Conservation (phyloP, 2,329 filamentous ascomycete species). For the Microdochium nivale region DNA sequence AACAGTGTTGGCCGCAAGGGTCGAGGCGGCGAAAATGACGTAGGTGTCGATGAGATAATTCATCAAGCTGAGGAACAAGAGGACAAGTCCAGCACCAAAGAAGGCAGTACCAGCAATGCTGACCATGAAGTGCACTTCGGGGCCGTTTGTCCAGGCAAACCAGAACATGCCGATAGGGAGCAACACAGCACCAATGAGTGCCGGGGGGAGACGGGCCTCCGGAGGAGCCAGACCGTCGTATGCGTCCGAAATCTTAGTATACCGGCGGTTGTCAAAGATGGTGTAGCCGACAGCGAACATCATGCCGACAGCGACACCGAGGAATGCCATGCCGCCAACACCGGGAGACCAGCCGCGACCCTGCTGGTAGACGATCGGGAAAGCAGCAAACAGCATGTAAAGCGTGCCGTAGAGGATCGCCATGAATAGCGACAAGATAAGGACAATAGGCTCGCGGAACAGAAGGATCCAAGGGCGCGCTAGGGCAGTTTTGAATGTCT, state of each 20-base stretch:
- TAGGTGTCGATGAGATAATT: conserved; percentile 54
- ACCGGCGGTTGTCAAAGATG: conserved; percentile 46
- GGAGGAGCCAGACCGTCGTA: conserved; percentile 50
- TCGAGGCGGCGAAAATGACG: conserved; percentile 69
- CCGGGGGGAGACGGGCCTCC: conserved; percentile 55
- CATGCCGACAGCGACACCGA: conserved; percentile 63
- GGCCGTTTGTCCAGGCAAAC: conserved; percentile 59
- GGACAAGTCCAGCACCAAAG: conserved; percentile 32
- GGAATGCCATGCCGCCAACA: conserved; percentile 55
- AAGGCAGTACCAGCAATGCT: conserved; percentile 22
- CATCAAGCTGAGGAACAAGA: conserved; percentile 48
- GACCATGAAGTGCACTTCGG: conserved; percentile 45
- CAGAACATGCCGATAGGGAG: conserved; percentile 59
- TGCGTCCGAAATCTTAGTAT: conserved; percentile 31
- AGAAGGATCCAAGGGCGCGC: conserved; percentile 60
- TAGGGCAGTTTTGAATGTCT: conserved; percentile 49
- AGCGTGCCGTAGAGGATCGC: conserved; percentile 50
- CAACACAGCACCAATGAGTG: conserved; percentile 51
- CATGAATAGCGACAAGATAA: conserved; percentile 57
- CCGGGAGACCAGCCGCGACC: conserved; percentile 50
- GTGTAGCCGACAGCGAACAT: conserved; percentile 46
- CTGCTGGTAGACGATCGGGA: conserved; percentile 58
- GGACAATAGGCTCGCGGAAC: conserved; percentile 62
- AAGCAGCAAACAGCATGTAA: conserved; percentile 52
- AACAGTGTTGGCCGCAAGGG: conserved; percentile 60